A percentile compares a stretch with the other conserved stretches of the same genome.
Evolutionary conservation across 768 basidiomycete species (phyloP).

Genomic region (Phlebiopsis gigantea): DNA sequence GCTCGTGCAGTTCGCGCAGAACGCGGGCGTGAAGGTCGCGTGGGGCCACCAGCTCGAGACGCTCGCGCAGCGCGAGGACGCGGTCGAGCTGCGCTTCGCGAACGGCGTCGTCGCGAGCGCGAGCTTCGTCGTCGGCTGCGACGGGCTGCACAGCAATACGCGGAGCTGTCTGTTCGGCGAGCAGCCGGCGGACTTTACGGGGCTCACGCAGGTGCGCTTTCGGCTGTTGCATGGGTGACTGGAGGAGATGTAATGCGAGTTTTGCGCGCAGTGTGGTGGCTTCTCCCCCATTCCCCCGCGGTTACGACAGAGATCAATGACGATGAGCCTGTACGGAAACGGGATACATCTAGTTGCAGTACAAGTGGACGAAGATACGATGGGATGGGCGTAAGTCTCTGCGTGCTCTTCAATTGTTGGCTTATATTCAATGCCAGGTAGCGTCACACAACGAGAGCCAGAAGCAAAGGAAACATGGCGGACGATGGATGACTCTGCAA

Average conservation of each 20-base stretch:
- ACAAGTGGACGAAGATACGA: background rate
- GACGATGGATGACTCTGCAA: slow-evolving; percentile 23
- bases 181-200: slow-evolving; percentile 4
- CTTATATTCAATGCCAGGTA: slow-evolving; percentile 8
- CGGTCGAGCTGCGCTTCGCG: slow-evolving; percentile 29
- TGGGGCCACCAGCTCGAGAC: slow-evolving; percentile 30
- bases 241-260: background rate
- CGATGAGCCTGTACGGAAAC: background rate
- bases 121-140: slow-evolving; percentile 38
- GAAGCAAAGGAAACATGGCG: slow-evolving; percentile 39
- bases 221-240: background rate
- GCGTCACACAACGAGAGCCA: slow-evolving; percentile 29
- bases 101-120: slow-evolving; percentile 32
- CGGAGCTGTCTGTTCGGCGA: slow-evolving; percentile 17
- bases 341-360: background rate
- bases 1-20: slow-evolving; percentile 26
- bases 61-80: slow-evolving; percentile 26
- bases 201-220: slow-evolving; percentile 1
- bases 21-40: slow-evolving; percentile 28
- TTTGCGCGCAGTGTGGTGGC: background rate
- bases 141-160: slow-evolving; percentile 39
- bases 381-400: background rate
- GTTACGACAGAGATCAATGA: background rate
- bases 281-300: background rate
- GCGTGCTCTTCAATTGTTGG: background rate